Base-by-base conservation (phyloP, 805 yeast genomes). In the Suhomyces sp. region DNA sequence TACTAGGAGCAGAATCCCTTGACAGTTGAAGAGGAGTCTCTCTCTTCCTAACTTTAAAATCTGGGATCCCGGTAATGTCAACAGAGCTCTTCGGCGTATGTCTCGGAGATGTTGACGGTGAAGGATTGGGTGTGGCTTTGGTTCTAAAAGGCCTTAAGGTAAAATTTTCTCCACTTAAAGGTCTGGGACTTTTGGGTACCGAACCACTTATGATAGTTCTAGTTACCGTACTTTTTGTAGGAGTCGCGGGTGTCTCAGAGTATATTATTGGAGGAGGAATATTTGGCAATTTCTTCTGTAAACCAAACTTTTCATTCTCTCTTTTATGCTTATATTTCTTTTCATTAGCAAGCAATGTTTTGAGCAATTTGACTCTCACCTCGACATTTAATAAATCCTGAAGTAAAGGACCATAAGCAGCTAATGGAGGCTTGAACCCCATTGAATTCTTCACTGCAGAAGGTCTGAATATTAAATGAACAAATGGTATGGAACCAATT, bases 131-230 rank as follows among this genome's bases (percentile, higher is more conserved):
- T 1, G 72, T 65, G 1, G 55, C 44, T 13, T 58, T 60, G 1
- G 74, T 68, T 33, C 65, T 53, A 40, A 68, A 68, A 3, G 73
- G 73, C 29, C 74, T 47, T 35, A 66, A 54, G 3, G 67, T 44
- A 40, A 68, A 67, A 27, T 47, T 58, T 4, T 60, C 72, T 20
- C 47, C 47, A 22, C 40, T 47, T 4, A 44, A 28, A 12, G 61
- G 58, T n/a, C 45, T 40, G 5, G 60, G 56, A 32, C 53, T 53
- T 19, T 40, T 44, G 5, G 42, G 40, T 4, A 31, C 35, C 15
- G 32, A 20, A 15, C 38, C 35, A 9, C 28, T 14, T 42, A 33
- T 10, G 24, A 40, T 24, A 30, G 40, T 9, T 22, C 37, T 20
- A 18, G 34, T 11, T 12, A 30, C 8, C 15, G 40, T 14, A 21